Base-by-base conservation (phyloP, 164 flowering plant genomes). In the Vitis rupestris region DNA sequence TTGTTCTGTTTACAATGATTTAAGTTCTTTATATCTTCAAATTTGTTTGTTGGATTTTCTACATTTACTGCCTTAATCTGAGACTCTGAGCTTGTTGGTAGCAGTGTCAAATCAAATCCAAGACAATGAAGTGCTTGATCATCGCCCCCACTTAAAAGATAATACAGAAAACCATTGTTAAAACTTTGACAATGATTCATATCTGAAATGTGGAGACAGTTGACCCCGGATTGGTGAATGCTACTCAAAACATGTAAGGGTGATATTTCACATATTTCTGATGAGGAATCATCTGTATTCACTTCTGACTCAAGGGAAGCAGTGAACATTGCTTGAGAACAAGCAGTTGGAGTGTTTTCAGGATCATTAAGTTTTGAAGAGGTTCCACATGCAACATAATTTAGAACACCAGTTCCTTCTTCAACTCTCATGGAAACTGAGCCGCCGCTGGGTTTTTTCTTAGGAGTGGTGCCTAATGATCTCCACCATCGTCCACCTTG, bases 401-500 rank as follows among this genome's bases (percentile, higher is more conserved):
- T 59, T 50, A 19, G 30, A 13, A 50, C 17, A 27, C 59, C 50
- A 60, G 54, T 64, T 44, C 8, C 77, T 50, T 74, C 84, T 51
- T 16, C 67, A 63, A 44, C 59, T 56, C 68, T 58, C 50, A 48
- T 27, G 37, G 76, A 55, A 14, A 10, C 66, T n/a, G 67, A 61
- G 50, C 70, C 62, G 67, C 59, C 67, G 13, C 19, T 66, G 11
- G 73, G 71, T 57, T 64, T 72, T 69, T 73, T 72, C 77, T 78
- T 83, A 16, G 83, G 60, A n/a, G 73, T 37, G 49, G 27, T 69
- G 59, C 79, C 68, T 63, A 85, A 56, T 44, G 88, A 82, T 79
- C 85, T 87, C 94, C 97, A 84, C 88, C 85, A 74, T 71, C 99
- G 81, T 53, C 99, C 99, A 60, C 99, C 99, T 79, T 96, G 99